Evolutionary conservation across 75 land plant species (phyloP).

Genomic region (Sequoia sempervirens): DNA sequence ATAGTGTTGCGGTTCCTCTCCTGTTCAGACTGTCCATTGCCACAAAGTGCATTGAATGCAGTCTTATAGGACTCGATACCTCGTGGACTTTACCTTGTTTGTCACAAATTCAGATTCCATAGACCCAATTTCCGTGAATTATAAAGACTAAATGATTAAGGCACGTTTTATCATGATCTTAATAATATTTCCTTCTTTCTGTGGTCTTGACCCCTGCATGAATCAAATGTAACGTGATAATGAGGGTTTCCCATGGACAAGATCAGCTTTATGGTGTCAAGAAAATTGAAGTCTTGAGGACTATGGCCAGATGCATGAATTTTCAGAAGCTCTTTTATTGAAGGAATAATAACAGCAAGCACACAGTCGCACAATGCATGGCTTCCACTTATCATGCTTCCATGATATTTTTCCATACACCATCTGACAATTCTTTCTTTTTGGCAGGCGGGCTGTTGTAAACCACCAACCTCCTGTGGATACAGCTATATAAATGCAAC

Average conservation of each 20-base stretch:
- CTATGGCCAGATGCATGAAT: neutral
- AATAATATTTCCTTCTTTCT: neutral
- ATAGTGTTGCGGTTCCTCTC: neutral
- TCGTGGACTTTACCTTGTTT: neutral
- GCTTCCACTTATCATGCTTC: neutral
- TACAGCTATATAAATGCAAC: slow-evolving; percentile 41
- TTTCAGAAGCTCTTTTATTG: neutral
- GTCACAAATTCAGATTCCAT: neutral
- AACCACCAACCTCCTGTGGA: slow-evolving; percentile 45
- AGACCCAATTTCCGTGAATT: neutral
- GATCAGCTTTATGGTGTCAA: neutral
- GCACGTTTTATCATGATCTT: neutral
- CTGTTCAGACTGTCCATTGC: neutral
- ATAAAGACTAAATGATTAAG: neutral
- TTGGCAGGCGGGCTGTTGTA: slow-evolving; percentile 63
- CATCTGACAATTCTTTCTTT: slow-evolving; percentile 2
- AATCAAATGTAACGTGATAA: neutral
- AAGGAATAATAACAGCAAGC: neutral
- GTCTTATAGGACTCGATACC: neutral
- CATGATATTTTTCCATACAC: neutral
- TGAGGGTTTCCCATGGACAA: neutral
- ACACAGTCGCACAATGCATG: neutral
- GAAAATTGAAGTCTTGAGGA: neutral
- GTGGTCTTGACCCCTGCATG: neutral
- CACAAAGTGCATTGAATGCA: neutral